phyloP scores from a whole-genome alignment of 169 alveolate genomes.

The Cryptosporidium meleagridis region DNA sequence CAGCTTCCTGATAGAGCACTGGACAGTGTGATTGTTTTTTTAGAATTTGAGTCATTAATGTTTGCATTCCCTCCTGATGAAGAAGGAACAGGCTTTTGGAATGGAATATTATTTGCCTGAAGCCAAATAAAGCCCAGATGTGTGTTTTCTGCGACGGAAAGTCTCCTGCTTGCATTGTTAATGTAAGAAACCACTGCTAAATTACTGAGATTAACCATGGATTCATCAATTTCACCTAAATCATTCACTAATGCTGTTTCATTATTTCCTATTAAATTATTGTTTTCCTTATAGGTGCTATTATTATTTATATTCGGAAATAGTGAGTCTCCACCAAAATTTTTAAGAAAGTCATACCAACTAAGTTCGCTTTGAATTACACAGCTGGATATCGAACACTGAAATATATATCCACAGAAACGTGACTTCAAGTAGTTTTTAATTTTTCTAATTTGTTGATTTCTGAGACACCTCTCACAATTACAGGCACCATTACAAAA shows the following conservation, averaged over 20 bases:
- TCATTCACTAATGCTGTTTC: conserved; percentile 9
- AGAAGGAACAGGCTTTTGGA: conserved; percentile 22
- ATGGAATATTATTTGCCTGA: conserved; percentile 50
- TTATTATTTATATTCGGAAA: neutral
- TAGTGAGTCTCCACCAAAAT: conserved; percentile 32
- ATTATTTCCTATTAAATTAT: neutral
- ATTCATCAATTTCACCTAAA: conserved; percentile 39
- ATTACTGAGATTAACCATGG: conserved; percentile 10
- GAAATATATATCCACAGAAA: conserved; percentile 33
- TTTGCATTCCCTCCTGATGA: neutral
- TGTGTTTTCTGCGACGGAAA: conserved; percentile 56
- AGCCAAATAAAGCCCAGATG: conserved; percentile 67
- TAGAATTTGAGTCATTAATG: neutral
- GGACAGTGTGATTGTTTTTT: neutral
- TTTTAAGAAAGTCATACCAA: conserved; percentile 48
- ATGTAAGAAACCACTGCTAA: conserved; percentile 48
- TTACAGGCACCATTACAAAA: conserved; percentile 67
- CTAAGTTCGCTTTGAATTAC: conserved; percentile 21
- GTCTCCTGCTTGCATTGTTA: conserved; percentile 4
- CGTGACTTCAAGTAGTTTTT: conserved; percentile 53
- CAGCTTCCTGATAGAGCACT: neutral
- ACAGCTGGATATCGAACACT: conserved; percentile 48
- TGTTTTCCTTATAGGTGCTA: neutral
- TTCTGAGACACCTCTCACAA: conserved; percentile 69
- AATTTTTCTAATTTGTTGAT: conserved; percentile 61